Evolutionary conservation across 108 stramenopile species (phyloP).

Genomic region (Fistulifera solaris): DNA sequence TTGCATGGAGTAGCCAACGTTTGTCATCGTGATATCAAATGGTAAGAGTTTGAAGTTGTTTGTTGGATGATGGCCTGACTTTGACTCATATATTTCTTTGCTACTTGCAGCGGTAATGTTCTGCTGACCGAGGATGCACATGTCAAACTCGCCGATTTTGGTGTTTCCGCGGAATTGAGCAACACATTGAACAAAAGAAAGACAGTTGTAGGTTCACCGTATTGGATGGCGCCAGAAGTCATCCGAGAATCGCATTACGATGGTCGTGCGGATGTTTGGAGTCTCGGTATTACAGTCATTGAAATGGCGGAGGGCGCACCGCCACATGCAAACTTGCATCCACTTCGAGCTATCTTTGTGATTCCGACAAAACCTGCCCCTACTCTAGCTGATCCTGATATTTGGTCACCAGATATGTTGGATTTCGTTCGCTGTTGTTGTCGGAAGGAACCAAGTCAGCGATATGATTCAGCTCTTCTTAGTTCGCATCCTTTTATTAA

Average conservation of each 20-base stretch:
- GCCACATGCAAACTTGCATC: conserved; percentile 94
- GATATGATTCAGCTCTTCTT: conserved; percentile 71
- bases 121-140: conserved; percentile 79
- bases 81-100: too few species aligned
- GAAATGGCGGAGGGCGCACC: conserved; percentile 98
- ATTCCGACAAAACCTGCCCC: conserved; percentile 86
- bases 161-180: conserved; percentile 86
- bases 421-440: conserved; percentile 84
- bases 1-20: conserved; percentile 82
- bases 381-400: conserved; percentile 79
- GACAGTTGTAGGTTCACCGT: conserved; percentile 96
- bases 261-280: conserved; percentile 97
- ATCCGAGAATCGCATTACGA: conserved; percentile 93
- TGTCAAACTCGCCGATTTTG: conserved; percentile 92
- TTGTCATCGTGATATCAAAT: conserved; percentile 94
- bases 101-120: conserved; percentile 91
- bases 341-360: conserved; percentile 78
- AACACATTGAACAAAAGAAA: conserved; percentile 93
- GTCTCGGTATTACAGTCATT: conserved; percentile 92
- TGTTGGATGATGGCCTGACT: too few species aligned
- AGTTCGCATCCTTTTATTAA: conserved; percentile 73
- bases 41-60: too few species aligned
- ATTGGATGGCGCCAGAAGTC: conserved; percentile 99
- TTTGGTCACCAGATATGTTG: conserved; percentile 86
- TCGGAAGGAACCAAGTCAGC: conserved; percentile 77